These are phyloP conservation scores for Chaetomium sp. DNA, from an alignment of 2,329 filamentous ascomycete species.

Conservation along the genomic window DNA sequence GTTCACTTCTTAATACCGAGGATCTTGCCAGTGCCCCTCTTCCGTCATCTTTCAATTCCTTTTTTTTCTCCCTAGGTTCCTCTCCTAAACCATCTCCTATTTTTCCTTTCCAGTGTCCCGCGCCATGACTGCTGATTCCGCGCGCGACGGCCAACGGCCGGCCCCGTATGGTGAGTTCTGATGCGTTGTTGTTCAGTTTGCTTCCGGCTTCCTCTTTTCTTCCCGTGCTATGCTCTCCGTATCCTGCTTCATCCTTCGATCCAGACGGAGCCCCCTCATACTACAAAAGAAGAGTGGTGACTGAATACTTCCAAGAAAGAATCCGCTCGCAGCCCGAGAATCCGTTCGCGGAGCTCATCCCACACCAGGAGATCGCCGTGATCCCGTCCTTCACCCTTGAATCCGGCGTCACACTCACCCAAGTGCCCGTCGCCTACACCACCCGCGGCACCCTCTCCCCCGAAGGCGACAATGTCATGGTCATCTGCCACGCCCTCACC, in stretches of 20 bases:
- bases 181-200: background rate
- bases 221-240: background rate
- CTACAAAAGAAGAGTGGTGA: constrained; percentile 35
- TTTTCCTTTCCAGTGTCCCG: background rate
- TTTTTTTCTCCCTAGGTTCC: background rate
- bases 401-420: constrained; percentile 75
- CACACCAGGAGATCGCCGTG: constrained; percentile 79
- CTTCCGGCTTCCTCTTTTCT: background rate
- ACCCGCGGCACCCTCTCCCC: constrained; percentile 56
- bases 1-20: too few species aligned
- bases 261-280: background rate
- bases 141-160: constrained; percentile 15
- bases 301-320: constrained; percentile 64
- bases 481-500: constrained; percentile 78
- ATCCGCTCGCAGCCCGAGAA: constrained; percentile 74
- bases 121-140: constrained; percentile 14
- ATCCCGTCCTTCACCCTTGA: constrained; percentile 89
- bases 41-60: background rate
- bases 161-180: constrained; percentile 24
- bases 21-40: background rate
- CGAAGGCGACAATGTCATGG: constrained; percentile 60
- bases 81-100: background rate
- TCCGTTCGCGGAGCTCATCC: constrained; percentile 78
- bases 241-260: background rate
- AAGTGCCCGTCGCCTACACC: constrained; percentile 66